Evolutionary conservation across 768 basidiomycete genomes (phyloP).

Genomic region (Phlebiopsis flavidoalba): DNA sequence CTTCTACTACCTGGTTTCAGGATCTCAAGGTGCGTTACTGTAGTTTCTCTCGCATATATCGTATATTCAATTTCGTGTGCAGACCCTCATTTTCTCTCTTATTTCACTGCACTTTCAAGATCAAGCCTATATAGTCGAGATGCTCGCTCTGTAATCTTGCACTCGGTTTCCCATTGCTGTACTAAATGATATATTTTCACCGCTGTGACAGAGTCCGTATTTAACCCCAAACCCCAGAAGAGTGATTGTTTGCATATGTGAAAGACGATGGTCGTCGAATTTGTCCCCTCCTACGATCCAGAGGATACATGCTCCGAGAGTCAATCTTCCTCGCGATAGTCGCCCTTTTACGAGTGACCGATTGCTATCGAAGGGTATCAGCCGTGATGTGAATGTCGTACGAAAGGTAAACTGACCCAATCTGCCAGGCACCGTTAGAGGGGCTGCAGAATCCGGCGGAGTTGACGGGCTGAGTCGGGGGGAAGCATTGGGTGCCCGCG

Average conservation of each 20-base stretch:
- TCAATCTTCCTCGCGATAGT: neutral
- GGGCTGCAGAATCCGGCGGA: slow-evolving; percentile 7
- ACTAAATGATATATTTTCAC: neutral
- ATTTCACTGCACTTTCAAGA: slow-evolving; percentile 99
- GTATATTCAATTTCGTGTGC: slow-evolving; percentile 4
- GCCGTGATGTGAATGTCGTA: neutral
- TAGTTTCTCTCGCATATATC: too few relatives aligned
- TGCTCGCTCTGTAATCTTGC: neutral
- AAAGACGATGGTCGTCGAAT: too few relatives aligned
- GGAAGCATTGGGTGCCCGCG: slow-evolving; percentile 8
- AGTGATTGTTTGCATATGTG: neutral
- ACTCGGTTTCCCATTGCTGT: neutral
- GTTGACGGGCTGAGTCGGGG: slow-evolving; percentile 9
- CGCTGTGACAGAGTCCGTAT: neutral
- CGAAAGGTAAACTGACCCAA: slow-evolving; percentile 5
- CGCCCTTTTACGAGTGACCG: slow-evolving; percentile 5
- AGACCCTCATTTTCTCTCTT: slow-evolving; percentile 98
- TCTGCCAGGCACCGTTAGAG: slow-evolving; percentile 3
- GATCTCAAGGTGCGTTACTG: slow-evolving; percentile 79
- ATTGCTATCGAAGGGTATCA: neutral
- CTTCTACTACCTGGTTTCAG: slow-evolving; percentile 98
- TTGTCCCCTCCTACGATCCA: too few relatives aligned
- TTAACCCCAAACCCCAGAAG: neutral
- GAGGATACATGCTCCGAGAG: neutral
- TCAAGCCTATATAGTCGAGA: slow-evolving; percentile 85